These are phyloP conservation scores for Backusella psychrophila DNA, from an alignment of 192 early-diverging fungal species.

Conservation along the genomic window DNA sequence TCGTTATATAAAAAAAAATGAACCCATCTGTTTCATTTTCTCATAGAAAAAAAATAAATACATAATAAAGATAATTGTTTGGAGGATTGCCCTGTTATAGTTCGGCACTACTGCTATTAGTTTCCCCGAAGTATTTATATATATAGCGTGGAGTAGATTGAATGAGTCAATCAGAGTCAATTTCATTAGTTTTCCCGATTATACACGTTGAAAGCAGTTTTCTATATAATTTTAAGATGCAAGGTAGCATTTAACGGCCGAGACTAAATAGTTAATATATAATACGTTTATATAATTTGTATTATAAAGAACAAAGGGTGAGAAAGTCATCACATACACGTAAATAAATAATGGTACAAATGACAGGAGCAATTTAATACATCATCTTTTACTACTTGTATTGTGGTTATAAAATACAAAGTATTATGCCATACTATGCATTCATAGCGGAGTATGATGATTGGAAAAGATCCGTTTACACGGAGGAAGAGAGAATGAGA, in stretches of 20 bases:
- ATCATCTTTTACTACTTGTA: no score
- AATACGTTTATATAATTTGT: background rate
- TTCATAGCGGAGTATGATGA: background rate
- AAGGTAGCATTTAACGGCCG: background rate
- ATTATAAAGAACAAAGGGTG: background rate
- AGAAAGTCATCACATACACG: background rate
- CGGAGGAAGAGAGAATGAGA: background rate
- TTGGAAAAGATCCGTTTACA: background rate
- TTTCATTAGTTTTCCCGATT: background rate
- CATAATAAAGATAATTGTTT: background rate
- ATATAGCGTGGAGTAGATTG: background rate
- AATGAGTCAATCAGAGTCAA: background rate
- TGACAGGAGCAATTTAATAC: no score
- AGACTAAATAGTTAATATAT: background rate
- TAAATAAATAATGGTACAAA: background rate
- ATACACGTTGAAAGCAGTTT: background rate
- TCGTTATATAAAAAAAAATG: background rate
- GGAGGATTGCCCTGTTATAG: background rate
- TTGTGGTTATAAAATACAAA: no score
- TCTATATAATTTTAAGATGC: background rate
- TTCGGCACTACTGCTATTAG: background rate
- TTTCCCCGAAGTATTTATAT: background rate
- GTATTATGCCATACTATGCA: background rate
- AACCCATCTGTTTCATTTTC: background rate
- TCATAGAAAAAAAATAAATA: background rate